Base-by-base conservation (phyloP, 257 asterid genomes). In the Euphrasia confusa region DNA sequence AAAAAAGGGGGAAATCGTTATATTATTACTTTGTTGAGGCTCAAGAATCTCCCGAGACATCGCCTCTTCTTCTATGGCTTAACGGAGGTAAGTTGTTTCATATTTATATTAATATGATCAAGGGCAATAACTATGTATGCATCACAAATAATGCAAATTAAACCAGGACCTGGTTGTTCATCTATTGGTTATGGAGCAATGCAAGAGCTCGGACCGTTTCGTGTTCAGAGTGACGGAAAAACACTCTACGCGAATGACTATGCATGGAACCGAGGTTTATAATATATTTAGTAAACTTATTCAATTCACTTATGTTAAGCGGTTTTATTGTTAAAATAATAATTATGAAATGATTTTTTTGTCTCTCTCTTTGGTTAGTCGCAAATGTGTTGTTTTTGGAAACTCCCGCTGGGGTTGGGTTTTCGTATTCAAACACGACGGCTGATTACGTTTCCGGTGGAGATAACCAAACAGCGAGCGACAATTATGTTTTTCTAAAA, bases 151-250 rank as follows among this genome's bases (percentile, higher is more conserved):
- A 30, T 58, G 5, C n/a, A 37, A 11, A 11, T 61, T 21, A 21
- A 21, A 21, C 24, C 60, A 90, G 97, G 97, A 8, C 97, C 97
- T 1, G 97, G 97, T 10, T 90, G 97, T 69, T 90, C 97, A 10
- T 90, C 97, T 39, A 87, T 90, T 7, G 96, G 82, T 6, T 90
- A 83, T 72, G 97, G 97, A 72, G 97, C 96, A 65, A 83, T 90
- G 89, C 80, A 83, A 66, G 97, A 90, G 72, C 82, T 90, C 1
- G 97, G 97, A 40, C 95, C 95, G 17, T 90, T 87, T 52, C 72
- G 96, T n/a, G 96, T 83, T 39, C 73, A 69, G 4, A 90, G 96
- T 39, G 97, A 90, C 55, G 97, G 96, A 59, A 90, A 90, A 69
- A 87, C 96, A 35, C 83, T 90, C 52, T 83, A 70, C 84, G 75